Evolutionary conservation across 805 yeast genomes (phyloP), one percentile per base, ranked within the genome.

Genomic region (Yueomyces sinensis): DNA sequence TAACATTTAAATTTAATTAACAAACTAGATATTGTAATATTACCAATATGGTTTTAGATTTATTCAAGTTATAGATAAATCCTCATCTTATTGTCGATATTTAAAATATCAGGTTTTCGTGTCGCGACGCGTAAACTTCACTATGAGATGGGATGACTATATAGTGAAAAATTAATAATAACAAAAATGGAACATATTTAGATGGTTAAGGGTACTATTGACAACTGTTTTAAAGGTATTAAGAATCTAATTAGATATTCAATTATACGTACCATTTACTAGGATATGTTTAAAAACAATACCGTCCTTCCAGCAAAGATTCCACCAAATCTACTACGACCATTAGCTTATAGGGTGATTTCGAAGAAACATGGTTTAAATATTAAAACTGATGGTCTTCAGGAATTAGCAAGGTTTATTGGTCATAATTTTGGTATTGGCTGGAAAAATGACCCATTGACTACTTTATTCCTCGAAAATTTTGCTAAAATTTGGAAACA

Each of bases 301-400:
- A 42, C 38, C 17, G 72, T 68, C 15, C 66, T 87, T 11, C 96
- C 96, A 0, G 76, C 83, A 2, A 68, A 69, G 37, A 71, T 89
- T 2, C 81, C 76, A 35, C 83, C 95, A 0, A 72, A 89, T 0
- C 82, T 82, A 48, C 62, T 91, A 30, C 70, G 98, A 31, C 98
- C 98, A 1, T 61, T 89, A 32, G 96, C 96, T 0, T 91, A 87
- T 54, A 65, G 98, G 29, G 72, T 89, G 2, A 57, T 91, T 7
- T 82, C 97, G 4, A 89, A 86, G 57, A 91, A 89, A 51, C 89
- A 84, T 52, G 95, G 96, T 0, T 68, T 91, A 20, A 86, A 86
- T 54, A 71, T 91, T 42, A 84, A 89, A 48, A 76, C 95, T 0
- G 77, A 81, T 42, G 97, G 95, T 0, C 62, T 91, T 13, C 70